Conservation (phyloP, 495 filamentous ascomycete genomes). For the Copromyces sp. region DNA sequence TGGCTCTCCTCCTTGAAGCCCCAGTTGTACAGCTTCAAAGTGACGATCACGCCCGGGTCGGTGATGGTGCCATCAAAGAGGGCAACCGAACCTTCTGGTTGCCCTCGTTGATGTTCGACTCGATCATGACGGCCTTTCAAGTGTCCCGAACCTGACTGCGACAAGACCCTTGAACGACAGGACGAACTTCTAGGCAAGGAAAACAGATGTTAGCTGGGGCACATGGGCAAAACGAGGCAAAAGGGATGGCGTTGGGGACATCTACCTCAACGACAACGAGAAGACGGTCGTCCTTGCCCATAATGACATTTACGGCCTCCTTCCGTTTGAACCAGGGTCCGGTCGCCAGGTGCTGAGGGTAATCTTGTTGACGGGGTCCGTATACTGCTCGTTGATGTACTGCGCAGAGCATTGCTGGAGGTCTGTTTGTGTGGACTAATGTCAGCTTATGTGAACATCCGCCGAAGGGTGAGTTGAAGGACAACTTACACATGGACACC, state of each 20-base stretch:
- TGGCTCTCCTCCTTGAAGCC: too few relatives aligned
- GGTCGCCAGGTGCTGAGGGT: conserved; percentile 31
- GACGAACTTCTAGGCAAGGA: not conserved
- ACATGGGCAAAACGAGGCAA: conserved; percentile 16
- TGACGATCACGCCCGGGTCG: too few relatives aligned
- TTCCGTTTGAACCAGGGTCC: conserved; percentile 19
- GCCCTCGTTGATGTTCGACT: conserved; percentile 94
- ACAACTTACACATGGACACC: conserved; percentile 22
- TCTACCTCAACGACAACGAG: conserved; percentile 70
- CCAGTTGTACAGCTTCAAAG: too few relatives aligned
- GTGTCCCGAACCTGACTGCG: conserved; percentile 19
- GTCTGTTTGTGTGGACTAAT: conserved; percentile 1
- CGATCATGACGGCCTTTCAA: conserved; percentile 89
- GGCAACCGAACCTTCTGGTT: conserved; percentile 68
- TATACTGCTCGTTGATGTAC: conserved; percentile 20
- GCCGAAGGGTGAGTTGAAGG: not conserved
- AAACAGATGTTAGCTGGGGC: conserved; percentile 60
- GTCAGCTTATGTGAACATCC: conserved; percentile 4
- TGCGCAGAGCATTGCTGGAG: conserved; percentile 18
- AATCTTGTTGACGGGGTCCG: conserved; percentile 33
- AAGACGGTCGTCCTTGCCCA: conserved; percentile 68
- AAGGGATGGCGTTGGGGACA: conserved; percentile 19
- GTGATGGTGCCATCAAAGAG: conserved; percentile 33
- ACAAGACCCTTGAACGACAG: too few relatives aligned
- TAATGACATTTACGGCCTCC: conserved; percentile 76